Evolutionary conservation across 768 basidiomycete species (phyloP).

Genomic region (Cyclocybe cylindracea): DNA sequence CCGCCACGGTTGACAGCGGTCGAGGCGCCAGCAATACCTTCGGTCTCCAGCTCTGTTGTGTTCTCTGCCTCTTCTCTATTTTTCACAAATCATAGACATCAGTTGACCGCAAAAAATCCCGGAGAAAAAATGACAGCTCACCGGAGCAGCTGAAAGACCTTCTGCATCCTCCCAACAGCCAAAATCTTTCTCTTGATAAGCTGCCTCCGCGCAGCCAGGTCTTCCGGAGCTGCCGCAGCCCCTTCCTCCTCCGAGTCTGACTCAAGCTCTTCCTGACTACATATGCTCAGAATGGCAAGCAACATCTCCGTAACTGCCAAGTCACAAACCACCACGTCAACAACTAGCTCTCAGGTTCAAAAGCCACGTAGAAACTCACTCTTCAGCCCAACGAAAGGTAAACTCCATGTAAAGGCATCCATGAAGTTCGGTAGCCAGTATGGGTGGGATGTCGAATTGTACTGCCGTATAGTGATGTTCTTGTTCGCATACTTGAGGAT

Average conservation of each 20-base stretch:
- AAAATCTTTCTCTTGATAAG: conserved; percentile 98
- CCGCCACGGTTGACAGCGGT: conserved; percentile 34
- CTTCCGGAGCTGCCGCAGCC: conserved; percentile 34
- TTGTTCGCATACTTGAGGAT: conserved; percentile 97
- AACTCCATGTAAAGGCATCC: conserved; percentile 97
- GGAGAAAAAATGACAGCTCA: conserved; percentile 35
- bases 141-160: conserved; percentile 95
- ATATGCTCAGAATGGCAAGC: conserved; percentile 90
- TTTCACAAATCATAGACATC: background rate
- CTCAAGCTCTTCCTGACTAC: conserved; percentile 89
- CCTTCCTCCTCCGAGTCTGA: conserved; percentile 42
- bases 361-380: conserved; percentile 52
- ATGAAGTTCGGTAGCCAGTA: conserved; percentile 98
- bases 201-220: conserved; percentile 74
- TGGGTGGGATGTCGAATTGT: conserved; percentile 77
- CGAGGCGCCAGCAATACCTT: conserved; percentile 26
- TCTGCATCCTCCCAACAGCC: conserved; percentile 94
- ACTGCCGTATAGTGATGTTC: conserved; percentile 93
- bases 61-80: conserved; percentile 78
- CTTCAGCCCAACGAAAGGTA: conserved; percentile 96
- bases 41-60: conserved; percentile 61
- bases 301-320: conserved; percentile 93
- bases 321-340: background rate
- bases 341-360: conserved; percentile 9
- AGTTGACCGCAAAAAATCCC: conserved; percentile 2